Evolutionary conservation across 192 early-diverging fungal genomes (phyloP).

Genomic region (Coemansia interrupta): DNA sequence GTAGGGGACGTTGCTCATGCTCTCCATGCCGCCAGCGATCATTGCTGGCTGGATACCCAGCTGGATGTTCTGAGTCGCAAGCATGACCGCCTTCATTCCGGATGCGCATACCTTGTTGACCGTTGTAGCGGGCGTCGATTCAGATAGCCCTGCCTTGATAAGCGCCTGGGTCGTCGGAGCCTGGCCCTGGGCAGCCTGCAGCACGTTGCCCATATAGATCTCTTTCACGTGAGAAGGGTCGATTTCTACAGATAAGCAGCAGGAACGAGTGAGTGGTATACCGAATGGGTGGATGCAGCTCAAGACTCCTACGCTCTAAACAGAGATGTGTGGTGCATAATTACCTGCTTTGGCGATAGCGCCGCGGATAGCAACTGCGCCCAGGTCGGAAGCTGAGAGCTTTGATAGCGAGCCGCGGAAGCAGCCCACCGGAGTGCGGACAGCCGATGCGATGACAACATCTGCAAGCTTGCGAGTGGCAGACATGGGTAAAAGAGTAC

Average conservation of each 20-base stretch:
- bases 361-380: conserved; percentile 76
- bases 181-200: conserved; percentile 86
- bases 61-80: conserved; percentile 82
- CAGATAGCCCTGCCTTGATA: conserved; percentile 70
- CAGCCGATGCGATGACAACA: conserved; percentile 55
- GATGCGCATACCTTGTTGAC: conserved; percentile 99
- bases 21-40: conserved; percentile 94
- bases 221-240: conserved; percentile 84
- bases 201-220: conserved; percentile 93
- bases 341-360: conserved; percentile 80
- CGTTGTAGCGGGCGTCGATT: conserved; percentile 87
- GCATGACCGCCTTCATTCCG: conserved; percentile 94
- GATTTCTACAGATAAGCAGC: conserved; percentile 50
- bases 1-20: conserved; percentile 89
- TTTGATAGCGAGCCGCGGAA: conserved; percentile 86
- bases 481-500: conserved; percentile 16
- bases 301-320: no score
- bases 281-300: background rate
- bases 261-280: no score
- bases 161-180: conserved; percentile 90
- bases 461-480: conserved; percentile 41
- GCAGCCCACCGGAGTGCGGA: conserved; percentile 87
- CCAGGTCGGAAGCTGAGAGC: conserved; percentile 80
- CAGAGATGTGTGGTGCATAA: no score
- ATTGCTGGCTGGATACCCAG: conserved; percentile 75